Evolutionary conservation across 495 filamentous ascomycete species (phyloP).

Genomic region (Chlorociboria aeruginascens): DNA sequence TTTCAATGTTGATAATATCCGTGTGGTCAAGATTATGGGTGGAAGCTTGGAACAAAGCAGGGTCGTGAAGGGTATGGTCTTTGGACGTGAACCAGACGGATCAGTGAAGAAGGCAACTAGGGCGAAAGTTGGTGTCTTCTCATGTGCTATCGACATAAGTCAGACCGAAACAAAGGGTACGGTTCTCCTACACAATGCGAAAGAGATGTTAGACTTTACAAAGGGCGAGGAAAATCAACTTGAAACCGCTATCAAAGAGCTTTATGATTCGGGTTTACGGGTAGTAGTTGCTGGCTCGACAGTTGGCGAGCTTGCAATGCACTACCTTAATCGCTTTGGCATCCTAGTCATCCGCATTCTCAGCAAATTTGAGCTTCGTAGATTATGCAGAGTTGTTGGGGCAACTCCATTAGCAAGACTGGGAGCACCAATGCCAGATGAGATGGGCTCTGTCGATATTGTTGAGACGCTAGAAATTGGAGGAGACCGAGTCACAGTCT

Average conservation of each 20-base stretch:
- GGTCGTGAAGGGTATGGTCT: conserved; percentile 98
- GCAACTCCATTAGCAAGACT: conserved; percentile 90
- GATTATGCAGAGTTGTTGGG: conserved; percentile 91
- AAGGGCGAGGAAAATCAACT: conserved; percentile 92
- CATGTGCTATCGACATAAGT: conserved; percentile 87
- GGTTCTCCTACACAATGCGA: conserved; percentile 90
- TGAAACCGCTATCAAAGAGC: conserved; percentile 82
- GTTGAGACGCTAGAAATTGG: conserved; percentile 98
- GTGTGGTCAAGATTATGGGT: conserved; percentile 99
- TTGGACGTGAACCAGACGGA: conserved; percentile 83
- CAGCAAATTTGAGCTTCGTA: conserved; percentile 92
- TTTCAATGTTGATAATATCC: conserved; percentile 99
- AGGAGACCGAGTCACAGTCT: conserved; percentile 96
- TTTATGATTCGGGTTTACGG: conserved; percentile 84
- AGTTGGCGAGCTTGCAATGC: conserved; percentile 88
- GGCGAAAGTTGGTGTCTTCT: conserved; percentile 94
- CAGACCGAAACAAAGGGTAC: conserved; percentile 99
- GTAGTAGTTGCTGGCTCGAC: conserved; percentile 86
- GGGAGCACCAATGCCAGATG: conserved; percentile 97
- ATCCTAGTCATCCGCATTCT: conserved; percentile 96
- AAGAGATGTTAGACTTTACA: conserved; percentile 97
- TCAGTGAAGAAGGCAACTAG: conserved; percentile 77
- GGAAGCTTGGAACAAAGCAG: conserved; percentile 84
- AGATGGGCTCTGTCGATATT: conserved; percentile 91
- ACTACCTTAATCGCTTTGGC: conserved; percentile 94